Evolutionary conservation across 768 basidiomycete genomes (phyloP).

Genomic region (Imleria badia): DNA sequence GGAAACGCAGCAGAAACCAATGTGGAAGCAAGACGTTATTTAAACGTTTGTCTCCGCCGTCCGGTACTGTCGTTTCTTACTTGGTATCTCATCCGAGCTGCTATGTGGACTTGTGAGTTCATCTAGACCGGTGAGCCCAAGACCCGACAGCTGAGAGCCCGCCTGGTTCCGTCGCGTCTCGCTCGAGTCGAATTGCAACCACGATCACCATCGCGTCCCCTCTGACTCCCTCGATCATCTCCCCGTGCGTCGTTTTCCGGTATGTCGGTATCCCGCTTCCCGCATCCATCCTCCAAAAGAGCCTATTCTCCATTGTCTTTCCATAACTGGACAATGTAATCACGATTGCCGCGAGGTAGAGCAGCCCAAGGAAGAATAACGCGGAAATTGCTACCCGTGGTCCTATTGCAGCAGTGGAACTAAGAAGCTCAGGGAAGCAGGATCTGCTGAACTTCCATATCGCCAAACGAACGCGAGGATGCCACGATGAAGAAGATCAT

Average conservation of each 20-base stretch:
- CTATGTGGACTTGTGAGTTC: constrained; percentile 5
- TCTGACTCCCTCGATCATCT: constrained; percentile 3
- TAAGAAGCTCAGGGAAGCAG: constrained; percentile 35
- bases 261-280: background rate
- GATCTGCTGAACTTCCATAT: constrained; percentile 49
- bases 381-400: constrained; percentile 56
- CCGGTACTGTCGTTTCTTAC: constrained; percentile 9
- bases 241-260: background rate
- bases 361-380: constrained; percentile 54
- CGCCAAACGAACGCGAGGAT: constrained; percentile 71
- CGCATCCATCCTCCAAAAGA: background rate
- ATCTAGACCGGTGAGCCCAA: constrained; percentile 28
- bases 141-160: constrained; percentile 27
- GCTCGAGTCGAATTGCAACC: background rate
- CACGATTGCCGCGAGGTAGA: constrained; percentile 63
- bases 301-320: background rate
- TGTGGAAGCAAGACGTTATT: background rate
- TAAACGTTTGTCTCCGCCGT: constrained; percentile 3
- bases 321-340: constrained; percentile 63
- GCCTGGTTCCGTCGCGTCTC: constrained; percentile 8
- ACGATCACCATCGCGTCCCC: constrained; percentile 1
- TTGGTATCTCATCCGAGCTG: constrained; percentile 11
- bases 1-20: background rate
- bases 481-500: constrained; percentile 61
- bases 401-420: constrained; percentile 41